phyloP scores from a whole-genome alignment of 495 filamentous ascomycete species.

The Articulospora tetracladia region DNA sequence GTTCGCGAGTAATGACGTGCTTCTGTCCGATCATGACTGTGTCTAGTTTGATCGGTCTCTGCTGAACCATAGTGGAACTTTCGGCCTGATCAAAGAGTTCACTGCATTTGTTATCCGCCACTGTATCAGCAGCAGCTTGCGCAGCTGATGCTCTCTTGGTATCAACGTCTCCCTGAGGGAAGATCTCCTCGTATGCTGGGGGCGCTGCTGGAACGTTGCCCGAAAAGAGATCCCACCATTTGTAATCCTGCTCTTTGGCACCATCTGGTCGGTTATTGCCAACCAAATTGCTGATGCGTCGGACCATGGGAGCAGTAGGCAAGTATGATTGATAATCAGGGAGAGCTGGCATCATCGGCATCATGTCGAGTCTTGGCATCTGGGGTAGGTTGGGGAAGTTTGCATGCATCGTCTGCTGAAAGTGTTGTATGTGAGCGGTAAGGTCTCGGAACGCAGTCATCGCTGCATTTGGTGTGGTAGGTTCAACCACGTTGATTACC shows the following conservation, averaged over 20 bases:
- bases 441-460: constrained; percentile 76
- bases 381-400: constrained; percentile 64
- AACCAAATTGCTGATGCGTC: constrained; percentile 70
- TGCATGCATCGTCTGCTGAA: constrained; percentile 68
- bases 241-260: constrained; percentile 43
- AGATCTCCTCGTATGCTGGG: constrained; percentile 80
- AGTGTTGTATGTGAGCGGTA: constrained; percentile 71
- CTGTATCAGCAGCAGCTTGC: constrained; percentile 59
- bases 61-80: constrained; percentile 17
- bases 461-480: constrained; percentile 54
- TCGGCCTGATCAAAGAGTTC: constrained; percentile 46
- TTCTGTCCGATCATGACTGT: constrained; percentile 49
- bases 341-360: constrained; percentile 40
- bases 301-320: constrained; percentile 53
- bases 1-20: constrained; percentile 58
- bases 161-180: constrained; percentile 51
- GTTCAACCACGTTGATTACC: constrained; percentile 23
- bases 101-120: constrained; percentile 65
- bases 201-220: constrained; percentile 43
- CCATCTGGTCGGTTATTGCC: constrained; percentile 34
- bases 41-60: constrained; percentile 30
- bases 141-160: constrained; percentile 59
- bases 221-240: constrained; percentile 66
- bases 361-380: constrained; percentile 40
- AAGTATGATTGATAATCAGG: constrained; percentile 68